Conservation (phyloP, 1,284 basidiomycete genomes). For the Ceratorhiza oryzae-sativae region DNA sequence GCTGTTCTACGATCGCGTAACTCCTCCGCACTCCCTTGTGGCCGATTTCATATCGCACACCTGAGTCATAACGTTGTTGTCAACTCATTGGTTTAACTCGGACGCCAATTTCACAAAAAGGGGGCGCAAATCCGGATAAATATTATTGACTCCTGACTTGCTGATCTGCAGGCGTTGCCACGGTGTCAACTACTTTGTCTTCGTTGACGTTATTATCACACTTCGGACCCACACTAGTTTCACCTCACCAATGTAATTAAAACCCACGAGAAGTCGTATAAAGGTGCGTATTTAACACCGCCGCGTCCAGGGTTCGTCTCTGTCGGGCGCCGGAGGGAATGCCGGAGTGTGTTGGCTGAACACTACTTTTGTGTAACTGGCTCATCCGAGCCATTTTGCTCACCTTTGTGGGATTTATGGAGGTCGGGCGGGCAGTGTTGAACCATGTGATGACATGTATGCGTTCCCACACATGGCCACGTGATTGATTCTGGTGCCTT, state of each 20-base stretch:
- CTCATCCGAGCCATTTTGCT: too few relatives aligned
- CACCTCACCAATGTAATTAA: not conserved
- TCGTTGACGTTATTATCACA: not conserved
- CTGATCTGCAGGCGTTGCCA: not conserved
- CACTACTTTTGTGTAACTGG: too few relatives aligned
- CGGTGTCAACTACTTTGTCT: not conserved
- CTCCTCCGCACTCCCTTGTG: not conserved
- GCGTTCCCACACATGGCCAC: not conserved
- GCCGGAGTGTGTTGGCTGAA: too few relatives aligned
- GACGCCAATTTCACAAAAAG: not conserved
- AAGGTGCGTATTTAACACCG: not conserved
- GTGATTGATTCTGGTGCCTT: constrained; percentile 1
- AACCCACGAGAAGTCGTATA: not conserved
- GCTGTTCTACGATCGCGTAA: not conserved
- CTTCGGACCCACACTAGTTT: not conserved
- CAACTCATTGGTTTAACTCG: not conserved
- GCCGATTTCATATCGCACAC: too few relatives aligned
- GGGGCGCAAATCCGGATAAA: not conserved
- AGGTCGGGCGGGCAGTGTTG: not conserved
- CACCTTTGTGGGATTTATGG: too few relatives aligned
- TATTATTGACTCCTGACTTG: not conserved
- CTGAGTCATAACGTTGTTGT: not conserved
- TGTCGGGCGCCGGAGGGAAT: not conserved
- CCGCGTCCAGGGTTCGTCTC: not conserved
- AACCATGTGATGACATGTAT: not conserved